Evolutionary conservation across 306 rosid genomes (phyloP).

Genomic region (Sphenostylis stenocarpa): DNA sequence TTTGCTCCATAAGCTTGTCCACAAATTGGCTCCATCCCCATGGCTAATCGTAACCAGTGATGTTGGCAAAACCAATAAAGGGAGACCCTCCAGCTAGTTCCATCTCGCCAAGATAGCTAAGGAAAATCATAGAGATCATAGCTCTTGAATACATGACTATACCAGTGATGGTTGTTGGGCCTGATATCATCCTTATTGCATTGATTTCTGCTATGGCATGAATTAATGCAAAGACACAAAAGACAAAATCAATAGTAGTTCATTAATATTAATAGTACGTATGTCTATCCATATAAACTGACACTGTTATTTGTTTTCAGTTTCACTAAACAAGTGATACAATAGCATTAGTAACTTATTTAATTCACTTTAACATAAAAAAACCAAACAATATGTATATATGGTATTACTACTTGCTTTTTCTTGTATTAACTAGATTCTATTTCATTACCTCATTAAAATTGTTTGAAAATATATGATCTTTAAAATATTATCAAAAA

Average conservation of each 20-base stretch:
- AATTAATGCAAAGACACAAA: slow-evolving; percentile 22
- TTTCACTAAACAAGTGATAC: background rate
- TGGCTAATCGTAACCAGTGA: slow-evolving; percentile 98
- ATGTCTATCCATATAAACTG: background rate
- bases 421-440: background rate
- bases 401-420: background rate
- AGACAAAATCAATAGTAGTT: background rate
- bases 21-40: slow-evolving; percentile 99
- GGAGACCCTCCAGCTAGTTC: slow-evolving; percentile 97
- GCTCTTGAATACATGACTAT: slow-evolving; percentile 80
- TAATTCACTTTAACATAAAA: background rate
- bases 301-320: background rate
- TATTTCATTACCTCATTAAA: slow-evolving; percentile 64
- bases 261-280: background rate
- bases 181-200: slow-evolving; percentile 79
- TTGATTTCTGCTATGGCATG: slow-evolving; percentile 83
- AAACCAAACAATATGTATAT: background rate
- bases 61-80: slow-evolving; percentile 90
- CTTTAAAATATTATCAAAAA: too few species aligned
- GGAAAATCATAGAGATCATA: slow-evolving; percentile 97
- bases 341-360: background rate
- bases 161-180: slow-evolving; percentile 82
- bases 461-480: too few species aligned
- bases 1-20: slow-evolving; percentile 97
- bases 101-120: slow-evolving; percentile 90